Conservation (phyloP, 352 stramenopile species). For the Phytophthora pinifolia region DNA sequence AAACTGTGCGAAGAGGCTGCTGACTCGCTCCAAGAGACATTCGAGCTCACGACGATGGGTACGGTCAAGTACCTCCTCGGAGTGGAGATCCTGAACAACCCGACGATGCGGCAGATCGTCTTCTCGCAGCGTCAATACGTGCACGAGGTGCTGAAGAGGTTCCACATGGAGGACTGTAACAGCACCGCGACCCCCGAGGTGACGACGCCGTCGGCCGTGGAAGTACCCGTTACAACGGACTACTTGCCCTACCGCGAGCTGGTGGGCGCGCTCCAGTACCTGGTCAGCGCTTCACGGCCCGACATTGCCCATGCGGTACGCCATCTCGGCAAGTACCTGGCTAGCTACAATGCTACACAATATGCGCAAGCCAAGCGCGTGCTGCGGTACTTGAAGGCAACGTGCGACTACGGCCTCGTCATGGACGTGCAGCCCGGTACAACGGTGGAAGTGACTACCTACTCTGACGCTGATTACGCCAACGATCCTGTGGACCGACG, state of each 20-base stretch:
- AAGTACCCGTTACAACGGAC: constrained; percentile 3
- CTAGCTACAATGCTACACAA: neutral
- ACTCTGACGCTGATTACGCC: constrained; percentile 5
- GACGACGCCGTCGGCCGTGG: neutral
- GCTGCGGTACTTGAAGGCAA: constrained; percentile 7
- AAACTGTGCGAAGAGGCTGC: neutral
- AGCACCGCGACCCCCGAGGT: neutral
- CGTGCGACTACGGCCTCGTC: constrained; percentile 6
- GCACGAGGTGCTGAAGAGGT: neutral
- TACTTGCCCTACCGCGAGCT: constrained; percentile 10
- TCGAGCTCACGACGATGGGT: constrained; percentile 6
- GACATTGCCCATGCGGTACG: neutral
- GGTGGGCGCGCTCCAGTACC: constrained; percentile 6
- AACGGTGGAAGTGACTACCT: neutral
- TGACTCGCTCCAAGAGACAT: constrained; percentile 7
- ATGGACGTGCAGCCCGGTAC: constrained; percentile 2
- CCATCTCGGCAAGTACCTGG: too few relatives aligned
- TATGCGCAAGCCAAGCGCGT: constrained; percentile 4
- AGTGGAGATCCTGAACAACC: constrained; percentile 10
- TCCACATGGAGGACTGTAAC: neutral
- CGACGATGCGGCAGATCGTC: neutral
- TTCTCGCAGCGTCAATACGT: constrained; percentile 5
- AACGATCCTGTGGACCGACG: constrained; percentile 1
- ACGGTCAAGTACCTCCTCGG: too few relatives aligned
- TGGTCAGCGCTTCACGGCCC: too few relatives aligned